Evolutionary conservation across 2,329 filamentous ascomycete species (phyloP), one percentile per base, ranked within the genome.

Genomic region (Ophiostoma triangulosporum): DNA sequence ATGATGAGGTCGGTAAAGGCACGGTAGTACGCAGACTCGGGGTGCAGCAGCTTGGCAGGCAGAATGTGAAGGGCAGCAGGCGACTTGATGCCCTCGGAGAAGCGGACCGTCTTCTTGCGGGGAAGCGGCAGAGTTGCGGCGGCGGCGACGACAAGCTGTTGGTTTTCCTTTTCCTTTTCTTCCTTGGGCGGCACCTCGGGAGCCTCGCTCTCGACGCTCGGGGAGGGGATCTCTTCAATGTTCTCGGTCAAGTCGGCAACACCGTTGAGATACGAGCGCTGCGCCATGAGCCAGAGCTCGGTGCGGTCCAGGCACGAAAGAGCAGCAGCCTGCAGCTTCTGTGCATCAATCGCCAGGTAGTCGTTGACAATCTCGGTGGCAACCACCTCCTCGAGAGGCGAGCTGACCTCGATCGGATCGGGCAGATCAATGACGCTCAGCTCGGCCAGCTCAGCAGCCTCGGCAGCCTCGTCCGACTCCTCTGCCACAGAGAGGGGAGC

Each of bases 21-120:
- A 57, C 86, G 84, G 70, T 89, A 91, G 68, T 95, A 96, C 5
- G 90, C 86, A 3, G 84, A 83, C 62, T 93, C 86, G 63, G 78
- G 73, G 54, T 72, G 73, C 24, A 66, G 54, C 29, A 82, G 67
- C 68, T 75, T 70, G 53, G 75, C 69, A 9, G 77, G 77, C 17
- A 81, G 46, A 20, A 48, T 11, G 9, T n/a, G 29, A 14, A 33
- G 67, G 68, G 60, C 72, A 40, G 58, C 31, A 56, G 64, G 69
- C 60, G 66, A 67, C 38, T 68, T 69, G 57, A 72, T 68, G 52
- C 70, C 68, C 57, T 81, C 74, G 1, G 82, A 83, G 64, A 91
- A 91, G 52, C 83, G 84, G 31, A 91, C 87, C 0, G 78, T 81
- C 71, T 91, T 91, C 69, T 86, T 88, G 48, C 56, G 55, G 6